Evolutionary conservation across 2,329 filamentous ascomycete genomes (phyloP).

Genomic region (Fusarium humuli): DNA sequence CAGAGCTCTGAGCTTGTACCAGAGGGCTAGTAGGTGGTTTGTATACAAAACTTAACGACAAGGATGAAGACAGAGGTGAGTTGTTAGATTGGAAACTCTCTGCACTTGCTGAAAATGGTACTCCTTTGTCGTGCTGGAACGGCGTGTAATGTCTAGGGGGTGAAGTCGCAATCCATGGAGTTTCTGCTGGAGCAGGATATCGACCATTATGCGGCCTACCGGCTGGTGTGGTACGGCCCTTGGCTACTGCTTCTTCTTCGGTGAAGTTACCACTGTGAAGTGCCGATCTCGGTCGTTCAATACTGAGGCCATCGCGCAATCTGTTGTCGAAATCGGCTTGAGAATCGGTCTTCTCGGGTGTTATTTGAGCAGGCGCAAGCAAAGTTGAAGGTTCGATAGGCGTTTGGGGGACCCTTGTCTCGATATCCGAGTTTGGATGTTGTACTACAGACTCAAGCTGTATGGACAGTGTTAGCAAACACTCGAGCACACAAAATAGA

Average conservation of each 20-base stretch:
- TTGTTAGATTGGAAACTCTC: slow-evolving; percentile 59
- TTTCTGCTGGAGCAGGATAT: slow-evolving; percentile 38
- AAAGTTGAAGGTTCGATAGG: slow-evolving; percentile 55
- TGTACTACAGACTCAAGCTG: slow-evolving; percentile 56
- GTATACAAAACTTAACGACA: slow-evolving; percentile 83
- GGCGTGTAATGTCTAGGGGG: slow-evolving; percentile 64
- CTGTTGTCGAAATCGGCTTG: slow-evolving; percentile 52
- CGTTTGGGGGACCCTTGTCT: slow-evolving; percentile 45
- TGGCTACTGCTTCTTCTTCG: slow-evolving; percentile 47
- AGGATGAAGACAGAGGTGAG: slow-evolving; percentile 76
- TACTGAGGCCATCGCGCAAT: slow-evolving; percentile 69
- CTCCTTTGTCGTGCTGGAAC: slow-evolving; percentile 57
- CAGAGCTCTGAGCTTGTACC: slow-evolving; percentile 87
- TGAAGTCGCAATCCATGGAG: slow-evolving; percentile 66
- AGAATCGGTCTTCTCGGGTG: slow-evolving; percentile 50
- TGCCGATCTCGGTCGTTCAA: slow-evolving; percentile 85
- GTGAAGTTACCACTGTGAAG: slow-evolving; percentile 77
- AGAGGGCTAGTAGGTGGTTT: slow-evolving; percentile 92
- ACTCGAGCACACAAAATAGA: not conserved
- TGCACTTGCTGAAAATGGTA: slow-evolving; percentile 47
- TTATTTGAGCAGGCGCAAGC: slow-evolving; percentile 61
- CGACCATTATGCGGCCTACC: slow-evolving; percentile 5
- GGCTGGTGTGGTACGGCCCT: slow-evolving; percentile 11
- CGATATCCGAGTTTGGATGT: slow-evolving; percentile 29
- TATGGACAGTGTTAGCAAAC: slow-evolving; percentile 17